A percentile compares a stretch with the other conserved stretches of the same genome.
Evolutionary conservation across 441 rosid species (phyloP).

Genomic region (Rhodomyrtus psidioides): DNA sequence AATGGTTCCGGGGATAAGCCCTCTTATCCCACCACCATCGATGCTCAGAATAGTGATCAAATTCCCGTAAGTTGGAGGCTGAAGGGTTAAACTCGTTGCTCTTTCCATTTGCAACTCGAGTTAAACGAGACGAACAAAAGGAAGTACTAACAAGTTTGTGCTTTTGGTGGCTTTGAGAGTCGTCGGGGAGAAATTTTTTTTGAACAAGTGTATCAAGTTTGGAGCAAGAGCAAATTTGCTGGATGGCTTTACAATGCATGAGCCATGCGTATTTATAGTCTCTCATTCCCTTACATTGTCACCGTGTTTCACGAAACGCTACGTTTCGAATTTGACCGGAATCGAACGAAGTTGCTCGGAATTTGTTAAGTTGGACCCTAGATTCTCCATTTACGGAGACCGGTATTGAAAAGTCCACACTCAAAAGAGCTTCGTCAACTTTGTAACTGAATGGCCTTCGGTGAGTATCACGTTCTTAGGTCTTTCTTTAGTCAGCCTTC

Average conservation of each 20-base stretch:
- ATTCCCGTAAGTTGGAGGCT: constrained; percentile 52
- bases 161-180: background rate
- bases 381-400: background rate
- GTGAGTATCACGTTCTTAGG: background rate
- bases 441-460: background rate
- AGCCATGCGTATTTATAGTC: background rate
- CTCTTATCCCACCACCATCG: constrained; percentile 60
- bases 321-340: background rate
- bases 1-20: constrained; percentile 46
- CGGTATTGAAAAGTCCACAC: background rate
- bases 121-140: background rate
- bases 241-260: background rate
- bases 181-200: background rate
- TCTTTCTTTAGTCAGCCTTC: background rate
- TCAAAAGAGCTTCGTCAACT: background rate
- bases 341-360: background rate
- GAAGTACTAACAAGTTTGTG: background rate
- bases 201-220: background rate
- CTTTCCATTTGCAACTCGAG: background rate
- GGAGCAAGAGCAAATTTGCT: background rate
- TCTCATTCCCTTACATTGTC: background rate
- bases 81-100: constrained; percentile 20
- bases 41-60: constrained; percentile 53
- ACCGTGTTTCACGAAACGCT: background rate
- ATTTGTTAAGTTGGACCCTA: background rate